Conservation (phyloP, 805 yeast species). For the Yueomyces sp. region DNA sequence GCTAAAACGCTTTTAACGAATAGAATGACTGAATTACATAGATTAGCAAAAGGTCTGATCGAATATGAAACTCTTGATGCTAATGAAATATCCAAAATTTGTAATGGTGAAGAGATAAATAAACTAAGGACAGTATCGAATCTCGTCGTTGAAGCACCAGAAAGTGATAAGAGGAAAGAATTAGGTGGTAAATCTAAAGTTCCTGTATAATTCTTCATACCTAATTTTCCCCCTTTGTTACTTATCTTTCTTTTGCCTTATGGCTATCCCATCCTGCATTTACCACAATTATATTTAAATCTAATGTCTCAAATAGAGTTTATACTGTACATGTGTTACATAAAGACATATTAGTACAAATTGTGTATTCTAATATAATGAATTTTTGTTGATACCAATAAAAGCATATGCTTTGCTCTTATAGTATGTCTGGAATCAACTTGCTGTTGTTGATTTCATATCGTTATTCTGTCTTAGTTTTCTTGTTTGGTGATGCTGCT, state of each 20-base stretch:
- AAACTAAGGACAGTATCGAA: slow-evolving; percentile 61
- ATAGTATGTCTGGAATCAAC: too few relatives aligned
- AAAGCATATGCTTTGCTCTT: too few relatives aligned
- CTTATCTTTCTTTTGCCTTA: not conserved
- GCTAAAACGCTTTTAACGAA: slow-evolving; percentile 55
- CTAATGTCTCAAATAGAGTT: too few relatives aligned
- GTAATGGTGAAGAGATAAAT: slow-evolving; percentile 62
- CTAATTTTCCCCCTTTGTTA: not conserved
- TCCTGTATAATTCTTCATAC: not conserved
- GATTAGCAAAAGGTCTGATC: slow-evolving; percentile 84
- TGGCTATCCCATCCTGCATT: too few relatives aligned
- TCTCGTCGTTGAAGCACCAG: slow-evolving; percentile 52
- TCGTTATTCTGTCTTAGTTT: too few relatives aligned
- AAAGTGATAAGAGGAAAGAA: slow-evolving; percentile 31
- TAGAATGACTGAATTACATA: slow-evolving; percentile 55
- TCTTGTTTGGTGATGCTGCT: too few relatives aligned
- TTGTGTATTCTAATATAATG: too few relatives aligned
- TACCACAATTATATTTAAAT: too few relatives aligned
- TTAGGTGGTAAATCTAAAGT: slow-evolving; percentile 11
- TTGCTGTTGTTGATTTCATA: too few relatives aligned
- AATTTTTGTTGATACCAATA: too few relatives aligned
- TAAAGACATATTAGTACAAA: too few relatives aligned
- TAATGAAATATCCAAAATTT: slow-evolving; percentile 79
- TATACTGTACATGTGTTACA: too few relatives aligned
- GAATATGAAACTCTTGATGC: slow-evolving; percentile 91